These are phyloP conservation scores for Tolypocladium cylindrosporum DNA, from an alignment of 2,329 filamentous ascomycete species.

Conservation along the genomic window DNA sequence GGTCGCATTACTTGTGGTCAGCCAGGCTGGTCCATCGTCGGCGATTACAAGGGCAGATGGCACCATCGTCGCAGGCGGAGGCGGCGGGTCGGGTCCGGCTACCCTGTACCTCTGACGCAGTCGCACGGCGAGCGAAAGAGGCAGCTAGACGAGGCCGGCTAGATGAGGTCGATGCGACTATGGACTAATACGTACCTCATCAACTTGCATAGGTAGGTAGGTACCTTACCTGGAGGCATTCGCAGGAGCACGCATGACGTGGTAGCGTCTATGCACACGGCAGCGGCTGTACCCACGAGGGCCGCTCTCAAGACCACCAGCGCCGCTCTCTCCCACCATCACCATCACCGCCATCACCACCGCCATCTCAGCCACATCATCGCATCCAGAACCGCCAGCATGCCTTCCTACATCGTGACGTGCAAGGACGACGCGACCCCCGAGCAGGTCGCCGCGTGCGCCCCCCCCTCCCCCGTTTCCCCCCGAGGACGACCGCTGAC, in stretches of 20 bases:
- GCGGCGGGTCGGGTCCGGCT: no score
- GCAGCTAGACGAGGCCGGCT: not conserved
- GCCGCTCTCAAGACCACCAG: not conserved
- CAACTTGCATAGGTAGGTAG: no score
- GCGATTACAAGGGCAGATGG: no score
- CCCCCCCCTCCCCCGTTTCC: not conserved
- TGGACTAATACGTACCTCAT: not conserved
- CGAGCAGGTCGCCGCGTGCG: slow-evolving; percentile 55
- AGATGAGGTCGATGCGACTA: not conserved
- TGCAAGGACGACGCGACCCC: slow-evolving; percentile 60
- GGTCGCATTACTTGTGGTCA: no score
- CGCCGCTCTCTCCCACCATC: not conserved
- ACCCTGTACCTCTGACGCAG: not conserved
- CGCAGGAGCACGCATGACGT: not conserved
- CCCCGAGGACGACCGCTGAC: not conserved
- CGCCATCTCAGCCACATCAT: not conserved
- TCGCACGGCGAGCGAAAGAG: not conserved
- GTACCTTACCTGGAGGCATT: not conserved
- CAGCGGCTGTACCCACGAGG: not conserved
- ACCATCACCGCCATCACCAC: slow-evolving; percentile 2
- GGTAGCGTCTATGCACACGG: not conserved
- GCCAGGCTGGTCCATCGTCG: no score
- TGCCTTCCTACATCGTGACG: slow-evolving; percentile 55
- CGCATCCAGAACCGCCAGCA: slow-evolving; percentile 19
- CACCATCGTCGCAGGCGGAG: no score